A percentile compares a stretch with the other conserved stretches of the same genome.
These are phyloP conservation scores for Xylaria hypoxylon DNA, from an alignment of 2,329 filamentous ascomycete genomes.

Conservation along the genomic window DNA sequence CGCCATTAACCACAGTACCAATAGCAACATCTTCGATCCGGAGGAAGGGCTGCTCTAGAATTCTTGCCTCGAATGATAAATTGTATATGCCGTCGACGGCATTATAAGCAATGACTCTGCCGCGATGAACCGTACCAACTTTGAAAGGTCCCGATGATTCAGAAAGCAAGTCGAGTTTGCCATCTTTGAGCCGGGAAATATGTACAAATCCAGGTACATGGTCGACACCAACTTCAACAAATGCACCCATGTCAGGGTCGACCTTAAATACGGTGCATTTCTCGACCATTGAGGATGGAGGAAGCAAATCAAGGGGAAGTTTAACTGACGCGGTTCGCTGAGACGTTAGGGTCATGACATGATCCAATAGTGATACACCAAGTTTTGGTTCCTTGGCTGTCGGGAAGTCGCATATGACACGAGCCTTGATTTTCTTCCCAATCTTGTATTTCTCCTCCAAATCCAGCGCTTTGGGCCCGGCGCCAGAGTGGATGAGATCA, in stretches of 20 bases:
- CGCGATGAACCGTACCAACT: slow-evolving; percentile 80
- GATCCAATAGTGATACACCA: slow-evolving; percentile 88
- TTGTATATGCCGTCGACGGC: slow-evolving; percentile 86
- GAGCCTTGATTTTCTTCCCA: slow-evolving; percentile 84
- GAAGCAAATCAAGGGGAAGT: slow-evolving; percentile 68
- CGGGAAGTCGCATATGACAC: slow-evolving; percentile 90
- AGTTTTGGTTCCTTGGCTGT: slow-evolving; percentile 82
- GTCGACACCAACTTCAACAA: slow-evolving; percentile 76
- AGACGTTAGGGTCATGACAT: slow-evolving; percentile 74
- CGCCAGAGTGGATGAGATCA: slow-evolving; percentile 88
- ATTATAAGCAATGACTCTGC: slow-evolving; percentile 88
- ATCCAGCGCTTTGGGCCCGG: slow-evolving; percentile 74
- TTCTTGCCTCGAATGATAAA: slow-evolving; percentile 82
- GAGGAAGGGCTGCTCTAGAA: slow-evolving; percentile 89
- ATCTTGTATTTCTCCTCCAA: slow-evolving; percentile 83
- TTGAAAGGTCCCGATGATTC: slow-evolving; percentile 82
- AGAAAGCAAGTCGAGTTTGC: slow-evolving; percentile 85
- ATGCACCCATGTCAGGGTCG: slow-evolving; percentile 82
- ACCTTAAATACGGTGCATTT: slow-evolving; percentile 84
- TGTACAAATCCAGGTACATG: slow-evolving; percentile 89
- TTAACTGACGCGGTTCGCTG: slow-evolving; percentile 57
- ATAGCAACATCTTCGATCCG: slow-evolving; percentile 90
- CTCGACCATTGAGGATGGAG: slow-evolving; percentile 80
- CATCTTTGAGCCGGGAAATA: slow-evolving; percentile 91
- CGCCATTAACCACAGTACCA: slow-evolving; percentile 83